Percentiles rank a stretch among this genome's conserved stretches.
Conservation (phyloP, 2,329 filamentous ascomycete species). For the Exophiala phaeomuriformis region DNA sequence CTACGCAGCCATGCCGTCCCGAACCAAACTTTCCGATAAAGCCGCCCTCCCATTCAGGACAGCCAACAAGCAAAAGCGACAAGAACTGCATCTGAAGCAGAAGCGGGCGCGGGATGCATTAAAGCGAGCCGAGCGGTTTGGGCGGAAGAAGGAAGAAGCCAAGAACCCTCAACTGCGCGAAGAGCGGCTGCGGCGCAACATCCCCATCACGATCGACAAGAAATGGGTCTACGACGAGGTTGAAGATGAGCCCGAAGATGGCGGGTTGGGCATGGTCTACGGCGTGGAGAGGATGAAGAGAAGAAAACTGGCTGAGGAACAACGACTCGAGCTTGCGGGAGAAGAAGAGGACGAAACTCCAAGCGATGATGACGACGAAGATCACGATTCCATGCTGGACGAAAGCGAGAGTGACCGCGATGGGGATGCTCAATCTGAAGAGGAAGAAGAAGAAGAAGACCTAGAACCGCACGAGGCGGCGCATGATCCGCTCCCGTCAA, state of each 20-base stretch:
- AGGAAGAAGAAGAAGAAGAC: constrained; percentile 15
- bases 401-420: constrained; percentile 37
- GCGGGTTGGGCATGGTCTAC: constrained; percentile 40
- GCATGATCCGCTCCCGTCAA: constrained; percentile 22
- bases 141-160: constrained; percentile 74
- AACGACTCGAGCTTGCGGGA: constrained; percentile 28
- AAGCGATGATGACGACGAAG: constrained; percentile 43
- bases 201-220: constrained; percentile 72
- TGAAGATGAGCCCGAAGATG: constrained; percentile 45
- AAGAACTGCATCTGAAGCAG: constrained; percentile 68
- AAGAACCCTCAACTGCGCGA: constrained; percentile 70
- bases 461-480: constrained; percentile 15
- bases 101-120: constrained; percentile 69
- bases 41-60: constrained; percentile 45
- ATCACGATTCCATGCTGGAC: constrained; percentile 74
- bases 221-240: constrained; percentile 87
- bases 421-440: too few relatives aligned
- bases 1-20: constrained; percentile 40
- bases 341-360: constrained; percentile 31
- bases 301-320: constrained; percentile 41
- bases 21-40: constrained; percentile 28
- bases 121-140: constrained; percentile 68
- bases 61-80: constrained; percentile 71
- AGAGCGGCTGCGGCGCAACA: constrained; percentile 67
- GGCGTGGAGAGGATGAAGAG: constrained; percentile 45